Base-by-base conservation (phyloP, 208 protist species). In the Herpetomonas samuelpessoai region DNA sequence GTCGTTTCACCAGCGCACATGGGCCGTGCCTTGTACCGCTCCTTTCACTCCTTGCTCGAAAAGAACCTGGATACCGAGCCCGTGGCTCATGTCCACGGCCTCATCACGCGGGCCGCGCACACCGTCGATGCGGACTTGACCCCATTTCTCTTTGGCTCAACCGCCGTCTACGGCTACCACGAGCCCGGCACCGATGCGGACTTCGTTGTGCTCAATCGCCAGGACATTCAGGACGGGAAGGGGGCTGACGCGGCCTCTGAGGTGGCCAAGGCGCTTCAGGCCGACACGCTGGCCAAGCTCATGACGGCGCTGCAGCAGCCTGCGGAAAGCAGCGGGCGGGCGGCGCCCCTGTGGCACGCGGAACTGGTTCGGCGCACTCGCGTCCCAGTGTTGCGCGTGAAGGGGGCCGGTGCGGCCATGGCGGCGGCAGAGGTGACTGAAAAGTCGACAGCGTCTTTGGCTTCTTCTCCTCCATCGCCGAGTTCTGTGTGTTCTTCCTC, bases 61-160 rank as follows among this genome's bases (percentile, higher is more conserved):
- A 38, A 62, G 4, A 65, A 83, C 27, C 57, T 80, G 3, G 73
- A 74, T 73, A 88, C 79, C 14, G 67, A 63, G 25, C 70, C 74
- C 16, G 78, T 92, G 30, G 75, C 73, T 6, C 49, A 62, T 6
- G 69, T 77, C 0, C 75, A 88, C 49, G 28, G 53, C 18, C 56
- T 84, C 7, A 73, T 88, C 2, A n/a, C 52, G 1, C 26, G 67
- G 0, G 79, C 75, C 53, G 73, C 88, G n/a, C 54, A 66, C 7
- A 18, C 24, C 2, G 79, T 95, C 0, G 85, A 91, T 53, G 58
- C 76, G 0, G 24, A 38, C 19, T 76, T 86, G 71, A 69, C 66
- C 1, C 66, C 90, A 10, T 91, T 83, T 66, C 74, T 86, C 35
- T 95, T 95, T 45, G 89, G 89, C 64, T 95, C 89, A 22, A 83